Evolutionary conservation across 202 grass and related monocot genomes (phyloP).

Genomic region (Zoysia matrella): DNA sequence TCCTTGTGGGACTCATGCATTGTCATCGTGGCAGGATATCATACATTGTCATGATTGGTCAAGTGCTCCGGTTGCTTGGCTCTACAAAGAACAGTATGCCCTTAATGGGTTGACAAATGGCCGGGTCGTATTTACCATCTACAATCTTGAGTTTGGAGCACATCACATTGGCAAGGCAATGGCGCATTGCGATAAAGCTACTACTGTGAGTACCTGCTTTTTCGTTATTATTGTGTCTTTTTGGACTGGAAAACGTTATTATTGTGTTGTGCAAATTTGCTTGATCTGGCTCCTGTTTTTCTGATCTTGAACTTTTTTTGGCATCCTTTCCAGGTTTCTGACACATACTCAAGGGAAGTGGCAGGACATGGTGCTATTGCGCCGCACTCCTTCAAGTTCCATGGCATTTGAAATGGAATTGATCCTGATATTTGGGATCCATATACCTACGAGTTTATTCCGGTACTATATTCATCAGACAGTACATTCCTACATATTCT

Average conservation of each 20-base stretch:
- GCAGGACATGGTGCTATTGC: constrained; percentile 85
- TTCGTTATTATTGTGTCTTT: no score
- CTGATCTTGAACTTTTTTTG: not conserved
- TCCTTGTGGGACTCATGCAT: constrained; percentile 10
- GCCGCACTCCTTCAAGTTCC: constrained; percentile 85
- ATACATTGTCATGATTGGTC: no score
- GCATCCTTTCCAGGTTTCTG: constrained; percentile 69
- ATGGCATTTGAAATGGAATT: constrained; percentile 95
- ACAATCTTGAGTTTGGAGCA: constrained; percentile 95
- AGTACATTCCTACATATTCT: constrained; percentile 20
- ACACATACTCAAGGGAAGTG: constrained; percentile 90
- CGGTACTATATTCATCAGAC: constrained; percentile 42
- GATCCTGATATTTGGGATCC: constrained; percentile 98
- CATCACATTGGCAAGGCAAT: constrained; percentile 90
- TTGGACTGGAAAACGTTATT: no score
- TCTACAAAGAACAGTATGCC: constrained; percentile 89
- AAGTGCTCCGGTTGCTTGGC: constrained; percentile 70
- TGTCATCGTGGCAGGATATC: not conserved
- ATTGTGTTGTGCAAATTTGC: not conserved
- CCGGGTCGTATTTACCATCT: constrained; percentile 92
- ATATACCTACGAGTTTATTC: constrained; percentile 75
- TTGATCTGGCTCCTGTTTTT: not conserved
- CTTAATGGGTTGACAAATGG: constrained; percentile 65
- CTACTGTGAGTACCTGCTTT: constrained; percentile 68
- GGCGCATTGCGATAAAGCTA: constrained; percentile 80